Percentiles rank a stretch among this genome's conserved stretches.
Evolutionary conservation across 2,329 filamentous ascomycete genomes (phyloP).

Genomic region (Furcasterigmium sp.): DNA sequence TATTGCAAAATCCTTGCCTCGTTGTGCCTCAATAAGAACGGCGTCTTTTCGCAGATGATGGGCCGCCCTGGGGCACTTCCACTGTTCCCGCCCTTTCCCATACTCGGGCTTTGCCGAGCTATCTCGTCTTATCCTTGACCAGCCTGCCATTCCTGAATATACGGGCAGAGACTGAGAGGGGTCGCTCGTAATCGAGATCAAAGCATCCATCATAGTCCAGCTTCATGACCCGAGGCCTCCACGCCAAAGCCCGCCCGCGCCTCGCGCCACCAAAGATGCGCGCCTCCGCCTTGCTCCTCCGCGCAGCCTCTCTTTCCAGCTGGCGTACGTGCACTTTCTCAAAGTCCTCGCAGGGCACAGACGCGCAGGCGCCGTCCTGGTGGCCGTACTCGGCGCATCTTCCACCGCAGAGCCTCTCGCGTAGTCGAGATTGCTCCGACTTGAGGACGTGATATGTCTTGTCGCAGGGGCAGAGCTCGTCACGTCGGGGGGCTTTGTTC

Average conservation of each 20-base stretch:
- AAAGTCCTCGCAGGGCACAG: not conserved
- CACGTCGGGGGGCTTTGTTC: too few species aligned
- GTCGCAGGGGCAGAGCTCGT: not conserved
- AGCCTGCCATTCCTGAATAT: too few species aligned
- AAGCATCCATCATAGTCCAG: too few species aligned
- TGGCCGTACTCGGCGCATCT: not conserved
- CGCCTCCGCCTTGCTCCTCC: not conserved
- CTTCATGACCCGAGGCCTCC: not conserved
- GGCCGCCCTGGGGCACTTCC: too few species aligned
- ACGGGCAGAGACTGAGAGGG: too few species aligned
- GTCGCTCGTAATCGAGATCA: too few species aligned
- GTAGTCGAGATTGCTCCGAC: not conserved
- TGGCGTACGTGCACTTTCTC: not conserved
- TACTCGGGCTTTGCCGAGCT: too few species aligned
- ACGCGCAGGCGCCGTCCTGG: not conserved
- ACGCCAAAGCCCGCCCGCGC: not conserved
- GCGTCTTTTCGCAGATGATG: too few species aligned
- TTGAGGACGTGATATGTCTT: not conserved
- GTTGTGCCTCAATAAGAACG: too few species aligned
- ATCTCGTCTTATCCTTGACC: too few species aligned
- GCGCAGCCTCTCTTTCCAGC: not conserved
- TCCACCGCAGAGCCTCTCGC: not conserved
- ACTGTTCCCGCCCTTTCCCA: too few species aligned
- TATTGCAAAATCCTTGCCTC: too few species aligned
- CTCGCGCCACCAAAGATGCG: not conserved